Percentiles rank a stretch among this genome's conserved stretches.
Evolutionary conservation across 2,329 filamentous ascomycete species (phyloP).

Genomic region (Clarireedia hainanense): DNA sequence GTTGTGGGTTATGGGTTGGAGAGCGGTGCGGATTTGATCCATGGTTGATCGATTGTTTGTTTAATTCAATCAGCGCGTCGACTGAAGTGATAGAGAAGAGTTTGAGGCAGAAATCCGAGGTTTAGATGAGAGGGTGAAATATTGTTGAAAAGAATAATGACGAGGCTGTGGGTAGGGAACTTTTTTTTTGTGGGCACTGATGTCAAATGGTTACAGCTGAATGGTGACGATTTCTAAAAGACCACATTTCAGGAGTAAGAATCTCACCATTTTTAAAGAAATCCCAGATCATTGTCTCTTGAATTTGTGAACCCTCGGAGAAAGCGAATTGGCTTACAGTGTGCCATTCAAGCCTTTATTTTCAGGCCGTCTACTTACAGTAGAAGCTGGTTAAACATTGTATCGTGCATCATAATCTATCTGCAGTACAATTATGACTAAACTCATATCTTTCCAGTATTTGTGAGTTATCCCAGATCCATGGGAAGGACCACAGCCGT

Average conservation of each 20-base stretch:
- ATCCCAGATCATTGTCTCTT: too few relatives aligned
- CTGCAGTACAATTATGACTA: too few relatives aligned
- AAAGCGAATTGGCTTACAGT: too few relatives aligned
- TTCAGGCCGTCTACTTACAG: too few relatives aligned
- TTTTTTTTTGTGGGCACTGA: not conserved
- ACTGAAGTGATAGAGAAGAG: not conserved
- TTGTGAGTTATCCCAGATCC: too few relatives aligned
- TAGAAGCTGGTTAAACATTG: too few relatives aligned
- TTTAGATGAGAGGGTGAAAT: not conserved
- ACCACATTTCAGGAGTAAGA: not conserved
- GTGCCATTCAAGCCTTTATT: too few relatives aligned
- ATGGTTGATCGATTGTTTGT: constrained; percentile 32
- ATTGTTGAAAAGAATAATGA: not conserved
- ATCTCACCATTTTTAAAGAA: not conserved
- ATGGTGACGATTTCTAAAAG: not conserved
- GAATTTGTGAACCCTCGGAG: too few relatives aligned
- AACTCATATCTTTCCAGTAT: too few relatives aligned
- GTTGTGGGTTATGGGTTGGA: constrained; percentile 62
- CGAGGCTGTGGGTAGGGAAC: not conserved
- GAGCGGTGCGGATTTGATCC: constrained; percentile 52
- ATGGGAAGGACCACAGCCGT: too few relatives aligned
- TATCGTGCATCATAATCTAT: too few relatives aligned
- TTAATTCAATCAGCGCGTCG: not conserved
- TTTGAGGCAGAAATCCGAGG: not conserved
- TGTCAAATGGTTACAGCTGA: not conserved